Base-by-base conservation (phyloP, 306 rosid genomes). In the Vigna mungo region DNA sequence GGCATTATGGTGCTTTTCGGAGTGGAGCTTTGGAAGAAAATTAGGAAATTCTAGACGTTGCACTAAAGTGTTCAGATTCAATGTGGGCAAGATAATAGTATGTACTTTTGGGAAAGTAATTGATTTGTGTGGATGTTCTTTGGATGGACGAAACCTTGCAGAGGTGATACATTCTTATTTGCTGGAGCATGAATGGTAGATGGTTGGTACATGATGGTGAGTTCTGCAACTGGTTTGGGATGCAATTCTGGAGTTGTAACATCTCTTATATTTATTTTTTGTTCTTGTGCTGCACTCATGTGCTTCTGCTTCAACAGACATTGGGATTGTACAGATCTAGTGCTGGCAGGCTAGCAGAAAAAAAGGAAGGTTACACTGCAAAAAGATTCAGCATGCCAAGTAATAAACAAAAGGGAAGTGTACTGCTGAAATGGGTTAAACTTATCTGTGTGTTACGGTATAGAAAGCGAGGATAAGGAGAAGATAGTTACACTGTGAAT, bases 11-110 rank as follows among this genome's bases (percentile, higher is more conserved):
- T 68, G 13, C 13, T 12, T 68, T 44, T 46, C 9, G 25, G 16
- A 2, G 27, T 8, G 15, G 48, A n/a, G 46, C 25, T 63, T 63
- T 63, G 25, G 15, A 63, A 63, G 39, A 53, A 34, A 44, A 18
- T 67, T 44, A 4, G 6, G 21, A 67, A 41, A 41, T 41, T 41
- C 47, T 41, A 12, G 47, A 41, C 11, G 13, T 9, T 41, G 13
- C 47, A 2, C n/a, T 37, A 1, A 44, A 67, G 71, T 41, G 37
- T 67, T 68, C 74, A 16, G 16, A 37, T 46, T 69, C 60, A n/a
- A 49, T 27, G 4, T 49, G 46, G 74, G 46, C 27, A 49, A 15
- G 43, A 30, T 27, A 49, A 69, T 30, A 27, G 15, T n/a, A 49
- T 16, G 25, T 49, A 3, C 27, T 47, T 67, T 46, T 14, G 58